Evolutionary conservation across 371 early-diverging fungal species (phyloP).

Genomic region (Quaeritorhiza haematococci): DNA sequence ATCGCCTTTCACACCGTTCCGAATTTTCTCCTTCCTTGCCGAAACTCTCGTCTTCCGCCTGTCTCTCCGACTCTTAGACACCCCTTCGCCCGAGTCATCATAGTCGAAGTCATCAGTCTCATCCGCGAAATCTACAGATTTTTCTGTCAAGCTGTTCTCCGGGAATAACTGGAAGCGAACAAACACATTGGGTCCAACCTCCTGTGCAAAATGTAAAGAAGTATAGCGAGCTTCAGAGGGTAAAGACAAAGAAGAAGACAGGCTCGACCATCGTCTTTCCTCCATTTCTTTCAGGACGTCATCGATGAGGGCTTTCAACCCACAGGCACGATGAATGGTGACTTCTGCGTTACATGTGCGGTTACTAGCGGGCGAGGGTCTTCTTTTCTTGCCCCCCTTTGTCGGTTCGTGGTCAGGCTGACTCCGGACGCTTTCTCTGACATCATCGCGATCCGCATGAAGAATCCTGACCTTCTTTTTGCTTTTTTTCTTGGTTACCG

Average conservation of each 20-base stretch:
- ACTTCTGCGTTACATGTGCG: neutral
- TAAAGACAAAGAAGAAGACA: too few relatives aligned
- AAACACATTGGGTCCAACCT: slow-evolving; percentile 13
- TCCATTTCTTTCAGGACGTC: too few relatives aligned
- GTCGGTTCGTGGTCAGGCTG: neutral
- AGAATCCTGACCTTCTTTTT: neutral
- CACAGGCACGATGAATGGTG: slow-evolving; percentile 23
- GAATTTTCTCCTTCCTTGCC: neutral
- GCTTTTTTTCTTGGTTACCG: neutral
- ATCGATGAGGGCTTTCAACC: slow-evolving; percentile 9
- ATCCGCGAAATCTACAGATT: too few relatives aligned
- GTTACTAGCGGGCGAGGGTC: too few relatives aligned
- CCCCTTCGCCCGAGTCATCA: too few relatives aligned
- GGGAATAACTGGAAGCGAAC: slow-evolving; percentile 5
- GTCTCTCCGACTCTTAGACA: too few relatives aligned
- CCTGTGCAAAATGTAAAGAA: slow-evolving; percentile 8
- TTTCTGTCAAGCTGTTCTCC: neutral
- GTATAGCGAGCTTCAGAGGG: neutral
- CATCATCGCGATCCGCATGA: too few relatives aligned
- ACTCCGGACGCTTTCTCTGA: neutral
- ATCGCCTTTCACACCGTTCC: too few relatives aligned
- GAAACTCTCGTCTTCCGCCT: neutral
- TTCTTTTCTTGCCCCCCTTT: neutral
- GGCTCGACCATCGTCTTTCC: too few relatives aligned
- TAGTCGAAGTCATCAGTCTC: too few relatives aligned